phyloP scores from a whole-genome alignment of 192 early-diverging fungal genomes.

The Coemansia guatemalensis region DNA sequence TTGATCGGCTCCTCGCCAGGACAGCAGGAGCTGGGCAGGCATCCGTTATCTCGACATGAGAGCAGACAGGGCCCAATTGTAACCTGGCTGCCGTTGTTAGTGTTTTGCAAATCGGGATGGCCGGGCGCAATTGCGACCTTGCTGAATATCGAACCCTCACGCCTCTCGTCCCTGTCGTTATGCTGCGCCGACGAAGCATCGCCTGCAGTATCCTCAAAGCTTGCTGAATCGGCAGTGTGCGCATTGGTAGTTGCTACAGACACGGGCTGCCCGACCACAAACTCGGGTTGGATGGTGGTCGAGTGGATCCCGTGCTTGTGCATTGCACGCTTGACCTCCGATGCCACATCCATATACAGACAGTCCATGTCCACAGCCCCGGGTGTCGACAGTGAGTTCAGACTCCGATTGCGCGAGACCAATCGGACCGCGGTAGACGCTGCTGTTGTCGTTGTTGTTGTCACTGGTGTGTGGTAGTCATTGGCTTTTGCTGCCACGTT shows the following conservation, averaged over 20 bases:
- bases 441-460: not conserved
- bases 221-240: not conserved
- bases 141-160: constrained; percentile 35
- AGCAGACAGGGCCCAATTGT: constrained; percentile 50
- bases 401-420: constrained; percentile 26
- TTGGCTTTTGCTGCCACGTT: constrained; percentile 13
- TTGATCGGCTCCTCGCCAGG: constrained; percentile 47
- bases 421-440: constrained; percentile 25
- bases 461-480: not conserved
- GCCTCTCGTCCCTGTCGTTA: constrained; percentile 8
- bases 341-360: constrained; percentile 71
- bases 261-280: constrained; percentile 56
- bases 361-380: constrained; percentile 49
- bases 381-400: constrained; percentile 14
- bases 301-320: constrained; percentile 82
- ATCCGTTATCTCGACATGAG: constrained; percentile 28
- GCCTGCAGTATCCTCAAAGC: not conserved
- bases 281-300: constrained; percentile 91
- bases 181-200: not conserved
- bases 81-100: constrained; percentile 17
- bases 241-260: constrained; percentile 28
- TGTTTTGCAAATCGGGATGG: constrained; percentile 9
- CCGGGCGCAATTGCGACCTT: constrained; percentile 37
- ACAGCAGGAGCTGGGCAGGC: constrained; percentile 49
- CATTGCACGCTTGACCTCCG: constrained; percentile 71